Evolutionary conservation across 2,329 filamentous ascomycete genomes (phyloP).

Genomic region (Pseudocercospora musae): DNA sequence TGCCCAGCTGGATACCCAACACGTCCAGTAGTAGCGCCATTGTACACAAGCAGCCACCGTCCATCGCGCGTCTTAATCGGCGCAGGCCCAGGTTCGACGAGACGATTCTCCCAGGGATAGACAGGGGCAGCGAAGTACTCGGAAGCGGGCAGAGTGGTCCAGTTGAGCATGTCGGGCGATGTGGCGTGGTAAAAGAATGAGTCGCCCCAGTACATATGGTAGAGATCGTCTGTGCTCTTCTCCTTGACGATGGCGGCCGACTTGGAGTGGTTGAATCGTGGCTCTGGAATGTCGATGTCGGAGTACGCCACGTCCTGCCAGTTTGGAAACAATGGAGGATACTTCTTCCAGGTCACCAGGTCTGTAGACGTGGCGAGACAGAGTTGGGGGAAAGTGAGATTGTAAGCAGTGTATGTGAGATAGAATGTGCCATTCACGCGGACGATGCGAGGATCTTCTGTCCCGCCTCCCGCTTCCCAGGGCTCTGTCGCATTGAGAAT

Average conservation of each 20-base stretch:
- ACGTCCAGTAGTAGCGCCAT: slow-evolving; percentile 30
- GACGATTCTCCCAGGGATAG: slow-evolving; percentile 33
- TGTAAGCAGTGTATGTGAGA: slow-evolving; percentile 39
- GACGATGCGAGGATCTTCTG: slow-evolving; percentile 39
- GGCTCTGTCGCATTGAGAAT: slow-evolving; percentile 35
- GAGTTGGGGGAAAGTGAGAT: slow-evolving; percentile 33
- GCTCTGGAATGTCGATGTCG: slow-evolving; percentile 19
- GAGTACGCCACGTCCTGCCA: slow-evolving; percentile 26
- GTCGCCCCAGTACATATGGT: slow-evolving; percentile 39
- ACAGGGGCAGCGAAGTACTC: slow-evolving; percentile 28
- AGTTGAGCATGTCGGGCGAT: slow-evolving; percentile 35
- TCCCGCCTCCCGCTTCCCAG: slow-evolving; percentile 35
- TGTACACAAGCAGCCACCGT: slow-evolving; percentile 35
- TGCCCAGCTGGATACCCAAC: slow-evolving; percentile 30
- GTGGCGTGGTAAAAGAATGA: slow-evolving; percentile 33
- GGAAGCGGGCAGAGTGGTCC: slow-evolving; percentile 23
- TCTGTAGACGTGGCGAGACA: slow-evolving; percentile 39
- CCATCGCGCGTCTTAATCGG: slow-evolving; percentile 37
- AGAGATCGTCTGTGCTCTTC: slow-evolving; percentile 30
- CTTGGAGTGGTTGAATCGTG: slow-evolving; percentile 25
- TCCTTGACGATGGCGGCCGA: slow-evolving; percentile 33
- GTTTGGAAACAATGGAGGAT: slow-evolving; percentile 31
- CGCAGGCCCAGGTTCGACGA: slow-evolving; percentile 36
- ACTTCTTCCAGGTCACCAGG: slow-evolving; percentile 37
- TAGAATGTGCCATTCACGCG: slow-evolving; percentile 39